Evolutionary conservation across 1,284 basidiomycete species (phyloP), one percentile per base, ranked within the genome.

Genomic region (Ustilago lituana): DNA sequence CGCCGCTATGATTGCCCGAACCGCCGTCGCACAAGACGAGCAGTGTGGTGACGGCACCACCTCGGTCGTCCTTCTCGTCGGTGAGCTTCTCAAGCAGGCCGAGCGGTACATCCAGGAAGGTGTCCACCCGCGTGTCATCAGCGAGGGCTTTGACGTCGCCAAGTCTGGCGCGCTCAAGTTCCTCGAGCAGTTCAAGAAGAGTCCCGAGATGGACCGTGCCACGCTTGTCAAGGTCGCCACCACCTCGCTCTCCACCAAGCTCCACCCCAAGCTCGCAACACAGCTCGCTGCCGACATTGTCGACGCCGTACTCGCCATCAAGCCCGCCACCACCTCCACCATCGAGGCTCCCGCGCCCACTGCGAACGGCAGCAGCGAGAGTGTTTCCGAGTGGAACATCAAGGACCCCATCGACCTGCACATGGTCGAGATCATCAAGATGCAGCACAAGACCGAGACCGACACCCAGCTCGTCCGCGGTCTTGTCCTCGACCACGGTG

Each of bases 401-500:
- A 73, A 68, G 44, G 76, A 81, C 44, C 94, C 94, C 41, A 96
- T 99, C 81, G 96, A 99, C 85, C 85, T 99, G 67, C 95, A 98
- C 85, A 99, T 99, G 96, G 87, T 99, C 55, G 96, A 99, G 84
- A 90, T 98, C 77, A 98, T 98, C 95, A 98, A 98, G 86, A 99
- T 99, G 96, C 95, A 98, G 84, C 96, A 99, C 85, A 90, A 94
- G 80, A 94, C 91, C 49, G 94, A 96, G 60, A 94, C 93, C 39
- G 96, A 99, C 84, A 98, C 96, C n/a, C 91, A 96, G 83, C 88
- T 99, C 47, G 86, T 99, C 76, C 90, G 92, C 74, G 96, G 96
- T 49, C 87, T 98, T 56, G 96, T 99, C 43, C 86, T 99, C 78
- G 87, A 87, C 75, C 93, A 99, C 82, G 96, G 96, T 72, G 94